Base-by-base conservation (phyloP, 768 basidiomycete genomes). In the Thelephora ganbajun region DNA sequence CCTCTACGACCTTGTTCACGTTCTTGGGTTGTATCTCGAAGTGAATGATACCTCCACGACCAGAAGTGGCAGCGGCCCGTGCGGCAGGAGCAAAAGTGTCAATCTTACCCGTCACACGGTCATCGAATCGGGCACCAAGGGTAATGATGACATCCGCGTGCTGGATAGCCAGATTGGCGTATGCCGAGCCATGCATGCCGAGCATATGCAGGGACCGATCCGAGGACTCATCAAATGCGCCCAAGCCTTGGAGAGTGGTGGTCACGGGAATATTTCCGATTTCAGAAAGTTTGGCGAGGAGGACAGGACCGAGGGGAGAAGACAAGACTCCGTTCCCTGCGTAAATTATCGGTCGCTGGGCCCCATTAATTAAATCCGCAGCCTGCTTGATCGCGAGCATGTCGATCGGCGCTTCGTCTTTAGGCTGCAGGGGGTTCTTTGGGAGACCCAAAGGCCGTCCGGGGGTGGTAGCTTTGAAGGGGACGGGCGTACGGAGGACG, bases 1-100 rank as follows among this genome's bases (percentile, higher is more conserved):
- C 94, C 46, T 99, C 80, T 46, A 98, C 79, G 51, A 99, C 92
- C 66, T 99, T 99, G 77, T 99, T 99, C 65, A 99, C 75, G 66
- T 99, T 99, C 74, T 99, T 98, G 42, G 96, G 90, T 69, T 80
- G 79, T 54, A 98, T 93, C 70, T 99, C 96, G 59, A 99, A 98
- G 69, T 99, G 96, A 60, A 99, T 96, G 69, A 99, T 93, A 33
- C 96, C 96, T 11, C 96, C 96, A 1, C 79, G 77, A 41, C 93
- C 89, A 55, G 81, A 73, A 0, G 74, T 68, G 1, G 93, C 91
- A 5, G 96, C 96, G 5, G 82, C 82, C 43, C 73, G 72, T 0
- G 96, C 94, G 11, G 80, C 86, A 23, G 96, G 96, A 0, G 93
- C 96, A 57, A 98, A 99, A 1, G 77, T 69, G 56, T 80, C 79